A percentile compares a stretch with the other conserved stretches of the same genome.
These are phyloP conservation scores for Asterophora lycoperdoides DNA, from an alignment of 768 basidiomycete species.

Conservation along the genomic window DNA sequence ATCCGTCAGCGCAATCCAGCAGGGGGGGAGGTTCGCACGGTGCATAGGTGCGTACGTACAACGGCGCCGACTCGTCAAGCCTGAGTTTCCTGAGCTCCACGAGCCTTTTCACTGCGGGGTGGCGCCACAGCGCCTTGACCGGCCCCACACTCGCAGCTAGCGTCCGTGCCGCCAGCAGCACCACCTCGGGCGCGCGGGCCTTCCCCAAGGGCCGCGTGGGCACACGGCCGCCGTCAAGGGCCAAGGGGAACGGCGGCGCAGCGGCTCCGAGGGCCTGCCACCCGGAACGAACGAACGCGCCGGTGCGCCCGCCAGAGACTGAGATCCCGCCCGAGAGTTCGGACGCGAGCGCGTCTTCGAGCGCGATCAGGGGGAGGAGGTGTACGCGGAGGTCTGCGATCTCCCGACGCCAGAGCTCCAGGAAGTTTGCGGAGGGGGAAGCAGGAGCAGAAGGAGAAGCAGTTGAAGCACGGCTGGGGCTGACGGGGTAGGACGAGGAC, in stretches of 20 bases:
- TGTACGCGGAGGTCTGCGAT: slow-evolving; percentile 49
- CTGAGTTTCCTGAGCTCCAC: slow-evolving; percentile 54
- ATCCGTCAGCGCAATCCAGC: too few relatives aligned
- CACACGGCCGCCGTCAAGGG: too few relatives aligned
- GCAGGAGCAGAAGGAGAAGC: too few relatives aligned
- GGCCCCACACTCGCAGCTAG: slow-evolving; percentile 46
- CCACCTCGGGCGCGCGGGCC: slow-evolving; percentile 34
- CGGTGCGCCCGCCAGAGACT: slow-evolving; percentile 54
- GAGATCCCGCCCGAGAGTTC: slow-evolving; percentile 65
- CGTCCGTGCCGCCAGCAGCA: slow-evolving; percentile 52
- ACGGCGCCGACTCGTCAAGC: slow-evolving; percentile 72
- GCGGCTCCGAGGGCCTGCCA: slow-evolving; percentile 54
- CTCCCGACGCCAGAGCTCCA: slow-evolving; percentile 25
- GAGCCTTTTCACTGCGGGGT: slow-evolving; percentile 58
- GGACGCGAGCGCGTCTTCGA: slow-evolving; percentile 64
- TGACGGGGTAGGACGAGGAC: slow-evolving; percentile 4
- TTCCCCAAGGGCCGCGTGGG: slow-evolving; percentile 24
- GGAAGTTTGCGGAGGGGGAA: not conserved
- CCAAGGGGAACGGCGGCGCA: too few relatives aligned
- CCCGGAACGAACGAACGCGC: slow-evolving; percentile 65
- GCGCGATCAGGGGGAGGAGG: slow-evolving; percentile 59
- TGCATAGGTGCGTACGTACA: slow-evolving; percentile 53
- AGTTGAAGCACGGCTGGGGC: not conserved
- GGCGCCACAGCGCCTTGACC: slow-evolving; percentile 64
- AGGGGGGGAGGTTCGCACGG: too few relatives aligned